These are phyloP conservation scores for Psidium guajava DNA, from an alignment of 345 rosid species.

Conservation along the genomic window DNA sequence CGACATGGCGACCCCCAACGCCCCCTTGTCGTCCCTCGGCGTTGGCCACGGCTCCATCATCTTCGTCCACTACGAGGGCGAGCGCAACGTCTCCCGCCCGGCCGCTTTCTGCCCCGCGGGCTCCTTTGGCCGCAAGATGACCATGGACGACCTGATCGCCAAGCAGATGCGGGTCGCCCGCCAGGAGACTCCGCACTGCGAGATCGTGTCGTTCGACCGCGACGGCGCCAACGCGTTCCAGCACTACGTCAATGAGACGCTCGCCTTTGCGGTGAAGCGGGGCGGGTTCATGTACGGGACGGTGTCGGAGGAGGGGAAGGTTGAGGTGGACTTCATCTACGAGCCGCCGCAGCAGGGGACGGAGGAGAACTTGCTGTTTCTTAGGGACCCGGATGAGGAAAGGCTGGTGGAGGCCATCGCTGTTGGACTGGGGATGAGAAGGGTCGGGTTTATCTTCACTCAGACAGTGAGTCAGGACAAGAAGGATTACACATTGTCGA, in stretches of 20 bases:
- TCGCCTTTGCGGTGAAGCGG: slow-evolving; percentile 74
- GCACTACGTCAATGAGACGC: slow-evolving; percentile 57
- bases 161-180: slow-evolving; percentile 76
- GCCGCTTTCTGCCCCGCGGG: slow-evolving; percentile 66
- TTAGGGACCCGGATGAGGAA: slow-evolving; percentile 64
- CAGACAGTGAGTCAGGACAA: slow-evolving; percentile 64
- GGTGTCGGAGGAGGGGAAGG: slow-evolving; percentile 64
- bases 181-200: slow-evolving; percentile 79
- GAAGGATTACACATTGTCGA: slow-evolving; percentile 70
- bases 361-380: slow-evolving; percentile 41
- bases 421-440: slow-evolving; percentile 71
- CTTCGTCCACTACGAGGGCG: slow-evolving; percentile 68
- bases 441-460: slow-evolving; percentile 72
- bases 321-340: slow-evolving; percentile 79
- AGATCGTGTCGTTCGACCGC: slow-evolving; percentile 76
- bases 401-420: slow-evolving; percentile 72
- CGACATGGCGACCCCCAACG: slow-evolving; percentile 60
- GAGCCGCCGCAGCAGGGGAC: slow-evolving; percentile 87
- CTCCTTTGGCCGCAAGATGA: slow-evolving; percentile 95
- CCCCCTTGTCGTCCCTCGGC: slow-evolving; percentile 45
- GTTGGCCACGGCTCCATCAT: slow-evolving; percentile 70
- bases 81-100: slow-evolving; percentile 53
- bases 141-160: slow-evolving; percentile 87
- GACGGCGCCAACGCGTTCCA: slow-evolving; percentile 75
- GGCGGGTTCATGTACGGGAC: slow-evolving; percentile 91